These are phyloP conservation scores for Hymenoscyphus albidus DNA, from an alignment of 2,329 filamentous ascomycete genomes.

Conservation along the genomic window DNA sequence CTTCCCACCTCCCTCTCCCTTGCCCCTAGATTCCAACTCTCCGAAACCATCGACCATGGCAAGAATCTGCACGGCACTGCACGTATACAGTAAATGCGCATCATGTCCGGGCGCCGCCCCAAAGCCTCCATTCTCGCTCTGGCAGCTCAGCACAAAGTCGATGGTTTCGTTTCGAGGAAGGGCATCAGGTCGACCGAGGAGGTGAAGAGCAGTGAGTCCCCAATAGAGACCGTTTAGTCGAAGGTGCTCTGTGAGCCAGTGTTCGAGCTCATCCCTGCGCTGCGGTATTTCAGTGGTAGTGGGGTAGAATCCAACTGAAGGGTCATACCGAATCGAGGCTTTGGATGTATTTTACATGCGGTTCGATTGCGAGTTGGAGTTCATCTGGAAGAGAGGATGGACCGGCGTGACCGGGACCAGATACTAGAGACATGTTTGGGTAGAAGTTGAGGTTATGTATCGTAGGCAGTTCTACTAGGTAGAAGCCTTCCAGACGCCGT, in stretches of 20 bases:
- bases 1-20: slow-evolving; percentile 49
- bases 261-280: slow-evolving; percentile 92
- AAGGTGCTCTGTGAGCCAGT: slow-evolving; percentile 96
- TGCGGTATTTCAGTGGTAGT: slow-evolving; percentile 40
- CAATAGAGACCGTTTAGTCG: slow-evolving; percentile 95
- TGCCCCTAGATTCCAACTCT: slow-evolving; percentile 62
- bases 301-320: slow-evolving; percentile 23
- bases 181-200: slow-evolving; percentile 76
- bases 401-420: slow-evolving; percentile 32
- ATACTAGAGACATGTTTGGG: slow-evolving; percentile 32
- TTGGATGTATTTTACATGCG: slow-evolving; percentile 89
- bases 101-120: slow-evolving; percentile 93
- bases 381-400: slow-evolving; percentile 30
- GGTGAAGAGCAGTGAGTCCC: slow-evolving; percentile 84
- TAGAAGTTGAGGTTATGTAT: background rate
- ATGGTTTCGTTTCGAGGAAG: slow-evolving; percentile 78
- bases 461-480: background rate
- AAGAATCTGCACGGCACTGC: slow-evolving; percentile 91
- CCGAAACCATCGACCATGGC: slow-evolving; percentile 80
- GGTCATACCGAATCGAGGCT: slow-evolving; percentile 75
- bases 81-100: slow-evolving; percentile 92
- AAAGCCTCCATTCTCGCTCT: slow-evolving; percentile 85
- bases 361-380: slow-evolving; percentile 36
- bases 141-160: slow-evolving; percentile 92
- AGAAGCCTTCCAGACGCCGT: background rate